Conservation (phyloP, 2,329 filamentous ascomycete genomes). For the Elsinoe ampelina region DNA sequence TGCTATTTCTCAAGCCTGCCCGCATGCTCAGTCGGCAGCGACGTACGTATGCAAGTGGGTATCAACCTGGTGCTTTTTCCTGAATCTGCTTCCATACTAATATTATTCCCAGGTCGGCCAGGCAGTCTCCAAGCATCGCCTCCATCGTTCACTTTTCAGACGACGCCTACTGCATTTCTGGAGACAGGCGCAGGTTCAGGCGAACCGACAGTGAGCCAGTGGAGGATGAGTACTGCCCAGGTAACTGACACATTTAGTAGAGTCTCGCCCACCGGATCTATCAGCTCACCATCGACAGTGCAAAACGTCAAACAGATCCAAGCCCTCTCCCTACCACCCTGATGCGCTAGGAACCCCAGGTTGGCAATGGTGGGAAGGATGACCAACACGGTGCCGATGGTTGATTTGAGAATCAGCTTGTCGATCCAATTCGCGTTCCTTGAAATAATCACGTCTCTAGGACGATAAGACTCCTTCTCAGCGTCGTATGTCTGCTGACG, state of each 20-base stretch:
- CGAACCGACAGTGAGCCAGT: conserved; percentile 29
- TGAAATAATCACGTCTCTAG: background rate
- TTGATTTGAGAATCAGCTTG: conserved; percentile 31
- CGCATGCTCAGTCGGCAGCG: too few relatives aligned
- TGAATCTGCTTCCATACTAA: too few relatives aligned
- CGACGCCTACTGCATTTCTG: background rate
- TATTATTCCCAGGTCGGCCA: too few relatives aligned
- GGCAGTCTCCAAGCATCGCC: background rate
- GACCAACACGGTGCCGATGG: conserved; percentile 31
- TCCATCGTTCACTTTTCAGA: background rate
- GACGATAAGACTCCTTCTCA: background rate
- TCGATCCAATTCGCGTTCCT: conserved; percentile 28
- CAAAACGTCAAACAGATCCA: conserved; percentile 36
- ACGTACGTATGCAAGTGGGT: background rate
- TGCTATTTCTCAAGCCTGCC: background rate
- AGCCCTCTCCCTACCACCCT: conserved; percentile 28
- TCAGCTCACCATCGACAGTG: conserved; percentile 32
- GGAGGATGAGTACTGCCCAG: conserved; percentile 27
- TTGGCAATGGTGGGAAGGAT: conserved; percentile 33
- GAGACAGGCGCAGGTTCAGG: conserved; percentile 18
- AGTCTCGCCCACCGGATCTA: too few relatives aligned
- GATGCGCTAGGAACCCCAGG: conserved; percentile 24
- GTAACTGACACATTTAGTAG: too few relatives aligned
- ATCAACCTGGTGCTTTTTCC: background rate
- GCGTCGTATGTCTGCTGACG: background rate